Base-by-base conservation (phyloP, 2,329 filamentous ascomycete genomes). In the Pezizomycotina sp. region DNA sequence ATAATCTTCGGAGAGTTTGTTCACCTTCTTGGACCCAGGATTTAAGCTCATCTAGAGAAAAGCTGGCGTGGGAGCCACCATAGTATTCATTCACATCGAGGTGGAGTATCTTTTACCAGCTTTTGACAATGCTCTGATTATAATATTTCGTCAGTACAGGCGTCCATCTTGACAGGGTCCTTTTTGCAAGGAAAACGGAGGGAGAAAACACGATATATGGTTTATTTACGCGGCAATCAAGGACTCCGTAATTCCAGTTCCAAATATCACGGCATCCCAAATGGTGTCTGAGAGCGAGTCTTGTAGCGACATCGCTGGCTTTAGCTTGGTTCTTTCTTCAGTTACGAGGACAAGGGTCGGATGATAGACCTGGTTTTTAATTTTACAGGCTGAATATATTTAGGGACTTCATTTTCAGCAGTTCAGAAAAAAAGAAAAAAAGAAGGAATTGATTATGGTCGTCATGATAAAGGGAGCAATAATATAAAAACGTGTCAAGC, bases 241-340 rank as follows among this genome's bases (percentile, higher is more conserved):
- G 43, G 63, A 66, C 51, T 66, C 62, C 46, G 62, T 59, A 36
- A 68, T 50, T 33, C 64, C 64, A 10, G 65, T 68, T 47, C 64
- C 65, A 26, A 60, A 55, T 38, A 68, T 65, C 37, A 68, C 52
- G 39, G 67, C 60, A 49, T 68, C 64, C 63, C 63, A 68, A 34
- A 56, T 51, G 27, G 62, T 60, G 31, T 58, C 57, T 46, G 65
- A 56, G 46, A 68, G 62, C 37, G 62, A 58, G 37, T 66, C 63
- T n/a, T n/a, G n/a, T 59, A 65, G 63, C 43, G 45, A 55, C 38
- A 45, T 43, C n/a, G n/a, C n/a, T n/a, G n/a, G n/a, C n/a, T n/a
- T n/a, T n/a, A n/a, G n/a, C n/a, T n/a, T n/a, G n/a, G n/a, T n/a
- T n/a, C n/a, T n/a, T n/a, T n/a, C n/a, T n/a, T n/a, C n/a, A n/a